phyloP scores from a whole-genome alignment of 2,329 filamentous ascomycete species.

The Apiospora hydei region DNA sequence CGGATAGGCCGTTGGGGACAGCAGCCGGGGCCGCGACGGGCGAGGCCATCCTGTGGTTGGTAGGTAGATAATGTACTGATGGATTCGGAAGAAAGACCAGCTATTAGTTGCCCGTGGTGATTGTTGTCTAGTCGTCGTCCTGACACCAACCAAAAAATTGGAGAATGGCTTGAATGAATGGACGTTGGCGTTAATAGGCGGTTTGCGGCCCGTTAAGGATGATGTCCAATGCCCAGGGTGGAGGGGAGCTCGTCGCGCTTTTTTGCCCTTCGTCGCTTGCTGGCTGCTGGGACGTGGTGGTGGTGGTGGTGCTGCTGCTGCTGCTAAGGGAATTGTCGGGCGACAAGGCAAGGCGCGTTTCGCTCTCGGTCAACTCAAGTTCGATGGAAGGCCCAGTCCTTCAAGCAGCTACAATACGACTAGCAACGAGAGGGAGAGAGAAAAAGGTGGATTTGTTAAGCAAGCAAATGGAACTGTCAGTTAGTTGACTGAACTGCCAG shows the following conservation, averaged over 20 bases:
- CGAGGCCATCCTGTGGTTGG: constrained; percentile 23
- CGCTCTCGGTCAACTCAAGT: constrained; percentile 14
- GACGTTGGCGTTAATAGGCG: constrained; percentile 19
- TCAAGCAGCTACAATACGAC: constrained; percentile 1
- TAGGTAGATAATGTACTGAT: constrained; percentile 6
- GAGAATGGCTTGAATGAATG: constrained; percentile 19
- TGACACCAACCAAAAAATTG: constrained; percentile 21
- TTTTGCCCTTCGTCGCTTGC: constrained; percentile 7
- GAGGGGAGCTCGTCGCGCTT: constrained; percentile 20
- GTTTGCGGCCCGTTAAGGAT: constrained; percentile 21
- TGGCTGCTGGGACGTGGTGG: constrained; percentile 15
- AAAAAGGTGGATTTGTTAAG: constrained; percentile 18
- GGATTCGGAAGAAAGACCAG: neutral
- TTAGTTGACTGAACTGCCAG: constrained; percentile 6
- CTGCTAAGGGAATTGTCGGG: constrained; percentile 14
- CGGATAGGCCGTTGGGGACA: constrained; percentile 22
- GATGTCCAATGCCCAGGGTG: constrained; percentile 16
- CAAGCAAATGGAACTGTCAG: constrained; percentile 15
- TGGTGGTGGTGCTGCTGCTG: neutral
- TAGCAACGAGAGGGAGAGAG: constrained; percentile 14
- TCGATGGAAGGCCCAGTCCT: constrained; percentile 17
- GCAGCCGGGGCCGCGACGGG: constrained; percentile 20
- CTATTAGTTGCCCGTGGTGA: constrained; percentile 17
- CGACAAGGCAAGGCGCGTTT: constrained; percentile 18
- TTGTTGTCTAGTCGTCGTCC: constrained; percentile 18